A percentile compares a stretch with the other conserved stretches of the same genome.
phyloP scores from a whole-genome alignment of 1,284 basidiomycete species.

The Papiliotrema laurentii region DNA sequence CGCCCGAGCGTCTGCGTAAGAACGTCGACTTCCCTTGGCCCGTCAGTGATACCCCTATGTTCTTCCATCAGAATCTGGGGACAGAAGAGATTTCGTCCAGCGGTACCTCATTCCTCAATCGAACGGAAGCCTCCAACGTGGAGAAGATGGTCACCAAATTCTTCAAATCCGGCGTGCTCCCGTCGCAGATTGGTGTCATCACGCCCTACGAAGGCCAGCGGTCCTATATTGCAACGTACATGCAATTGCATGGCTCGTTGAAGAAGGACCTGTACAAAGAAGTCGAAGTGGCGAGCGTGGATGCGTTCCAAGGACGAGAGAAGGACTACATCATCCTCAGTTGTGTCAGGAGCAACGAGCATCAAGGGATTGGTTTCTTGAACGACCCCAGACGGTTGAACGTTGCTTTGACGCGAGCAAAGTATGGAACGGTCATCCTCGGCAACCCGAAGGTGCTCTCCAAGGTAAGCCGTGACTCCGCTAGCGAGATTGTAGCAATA shows the following conservation, averaged over 20 bases:
- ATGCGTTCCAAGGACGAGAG: conserved; percentile 98
- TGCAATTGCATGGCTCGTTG: conserved; percentile 97
- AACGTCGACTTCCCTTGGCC: conserved; percentile 99
- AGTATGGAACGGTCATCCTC: conserved; percentile 95
- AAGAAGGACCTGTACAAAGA: conserved; percentile 99
- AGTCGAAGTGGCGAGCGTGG: conserved; percentile 97
- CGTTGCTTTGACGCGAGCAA: conserved; percentile 93
- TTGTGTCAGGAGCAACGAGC: conserved; percentile 98
- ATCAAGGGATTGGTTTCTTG: conserved; percentile 98
- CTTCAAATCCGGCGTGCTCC: conserved; percentile 97
- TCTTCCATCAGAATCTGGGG: conserved; percentile 98
- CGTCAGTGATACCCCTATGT: conserved; percentile 95
- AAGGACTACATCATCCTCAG: conserved; percentile 99
- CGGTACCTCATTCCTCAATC: conserved; percentile 97
- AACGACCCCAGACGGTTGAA: conserved; percentile 96
- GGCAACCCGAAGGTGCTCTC: conserved; percentile 98
- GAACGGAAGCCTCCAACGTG: conserved; percentile 97
- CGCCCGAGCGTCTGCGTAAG: conserved; percentile 91
- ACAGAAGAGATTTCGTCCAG: conserved; percentile 99
- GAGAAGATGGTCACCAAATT: conserved; percentile 99
- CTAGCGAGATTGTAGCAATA: background rate
- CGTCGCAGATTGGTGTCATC: conserved; percentile 94
- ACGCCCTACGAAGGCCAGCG: conserved; percentile 99
- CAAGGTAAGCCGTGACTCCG: conserved; percentile 62
- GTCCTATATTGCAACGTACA: conserved; percentile 98